Evolutionary conservation across 441 rosid genomes (phyloP).

Genomic region (Brassica balearica): DNA sequence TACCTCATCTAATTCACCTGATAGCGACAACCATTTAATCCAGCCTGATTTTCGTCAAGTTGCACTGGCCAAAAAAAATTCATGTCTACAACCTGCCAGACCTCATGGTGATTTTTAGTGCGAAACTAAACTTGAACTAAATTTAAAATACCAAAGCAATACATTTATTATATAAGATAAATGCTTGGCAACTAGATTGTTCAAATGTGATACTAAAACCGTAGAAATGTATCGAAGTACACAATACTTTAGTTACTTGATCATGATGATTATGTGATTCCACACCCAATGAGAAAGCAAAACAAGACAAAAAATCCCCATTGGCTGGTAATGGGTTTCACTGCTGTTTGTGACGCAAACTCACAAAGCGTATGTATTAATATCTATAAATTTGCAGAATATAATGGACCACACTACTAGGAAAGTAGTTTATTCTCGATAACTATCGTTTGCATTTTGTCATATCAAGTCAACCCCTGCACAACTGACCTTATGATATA

Average conservation of each 20-base stretch:
- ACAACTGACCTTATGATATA: not conserved
- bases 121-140: not conserved
- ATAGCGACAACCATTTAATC: not conserved
- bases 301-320: conserved; percentile 6
- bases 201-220: not conserved
- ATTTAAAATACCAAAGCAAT: not conserved
- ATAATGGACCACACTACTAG: not conserved
- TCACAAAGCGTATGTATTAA: conserved; percentile 18
- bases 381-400: conserved; percentile 3
- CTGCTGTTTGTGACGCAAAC: conserved; percentile 37
- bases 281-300: conserved; percentile 25
- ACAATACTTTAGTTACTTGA: conserved; percentile 9
- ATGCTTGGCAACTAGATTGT: not conserved
- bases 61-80: not conserved
- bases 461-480: conserved; percentile 3
- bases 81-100: conserved; percentile 4
- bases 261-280: conserved; percentile 17
- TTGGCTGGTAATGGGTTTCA: conserved; percentile 34
- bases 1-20: not conserved
- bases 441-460: not conserved
- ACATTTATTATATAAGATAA: not conserved
- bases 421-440: conserved; percentile 17
- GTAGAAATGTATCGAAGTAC: conserved; percentile 17
- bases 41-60: conserved; percentile 8
- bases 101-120: not conserved